A percentile compares a stretch with the other conserved stretches of the same genome.
Evolutionary conservation across 2,329 filamentous ascomycete genomes (phyloP).

Genomic region (Alternaria brassicae): DNA sequence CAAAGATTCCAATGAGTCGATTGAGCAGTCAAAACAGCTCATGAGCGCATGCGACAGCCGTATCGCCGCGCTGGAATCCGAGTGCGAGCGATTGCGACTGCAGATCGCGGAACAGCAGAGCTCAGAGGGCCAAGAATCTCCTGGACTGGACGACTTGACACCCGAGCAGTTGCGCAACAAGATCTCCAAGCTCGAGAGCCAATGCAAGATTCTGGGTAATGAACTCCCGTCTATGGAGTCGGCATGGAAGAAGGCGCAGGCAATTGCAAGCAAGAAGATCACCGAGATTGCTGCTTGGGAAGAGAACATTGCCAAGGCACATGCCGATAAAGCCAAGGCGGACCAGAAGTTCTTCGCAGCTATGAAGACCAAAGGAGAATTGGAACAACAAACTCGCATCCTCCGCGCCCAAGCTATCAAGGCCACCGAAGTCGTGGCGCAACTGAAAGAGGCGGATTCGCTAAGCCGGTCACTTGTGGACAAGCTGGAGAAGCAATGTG

Average conservation of each 20-base stretch:
- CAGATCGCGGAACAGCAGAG: constrained; percentile 59
- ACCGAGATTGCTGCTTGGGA: constrained; percentile 77
- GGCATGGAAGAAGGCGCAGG: constrained; percentile 88
- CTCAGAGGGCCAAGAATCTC: constrained; percentile 28
- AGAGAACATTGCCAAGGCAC: constrained; percentile 75
- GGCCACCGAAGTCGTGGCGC: constrained; percentile 90
- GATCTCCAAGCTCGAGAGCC: constrained; percentile 76
- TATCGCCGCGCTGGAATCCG: constrained; percentile 81
- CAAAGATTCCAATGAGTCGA: constrained; percentile 74
- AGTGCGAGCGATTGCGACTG: constrained; percentile 73
- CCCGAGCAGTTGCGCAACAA: constrained; percentile 76
- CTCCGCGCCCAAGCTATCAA: constrained; percentile 84
- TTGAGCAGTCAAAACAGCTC: constrained; percentile 80
- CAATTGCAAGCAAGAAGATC: constrained; percentile 84
- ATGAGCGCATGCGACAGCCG: constrained; percentile 79
- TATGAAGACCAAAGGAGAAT: constrained; percentile 89
- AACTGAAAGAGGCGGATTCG: constrained; percentile 88
- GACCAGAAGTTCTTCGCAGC: constrained; percentile 98
- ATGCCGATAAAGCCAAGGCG: constrained; percentile 91
- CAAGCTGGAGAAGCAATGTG: constrained; percentile 90
- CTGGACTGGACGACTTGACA: constrained; percentile 65
- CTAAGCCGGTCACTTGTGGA: constrained; percentile 76
- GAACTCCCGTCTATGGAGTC: constrained; percentile 89
- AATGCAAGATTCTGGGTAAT: constrained; percentile 83
- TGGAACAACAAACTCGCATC: constrained; percentile 79